Evolutionary conservation across 2,329 filamentous ascomycete genomes (phyloP), one percentile per base, ranked within the genome.

Genomic region (Ampelomyces quisqualis): DNA sequence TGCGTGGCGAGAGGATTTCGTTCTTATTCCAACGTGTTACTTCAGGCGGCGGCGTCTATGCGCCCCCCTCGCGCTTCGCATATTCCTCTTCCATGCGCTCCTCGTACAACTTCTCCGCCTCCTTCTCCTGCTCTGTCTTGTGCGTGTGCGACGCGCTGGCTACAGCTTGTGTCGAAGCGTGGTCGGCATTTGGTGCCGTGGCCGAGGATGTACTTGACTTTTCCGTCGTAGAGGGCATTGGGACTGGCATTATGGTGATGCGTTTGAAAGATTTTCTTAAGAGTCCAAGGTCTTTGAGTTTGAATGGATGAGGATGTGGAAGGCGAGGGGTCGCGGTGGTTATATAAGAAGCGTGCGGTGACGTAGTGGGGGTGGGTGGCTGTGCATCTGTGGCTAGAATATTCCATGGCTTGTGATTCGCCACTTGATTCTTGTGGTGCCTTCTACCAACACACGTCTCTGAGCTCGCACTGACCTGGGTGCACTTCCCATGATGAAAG

Each of bases 61-160:
- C 65, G 19, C 65, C 65, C 1, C 67, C 64, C 51, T 70, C 65
- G 3, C 65, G 36, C 55, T 70, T 70, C 5, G 65, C 65, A 47
- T 68, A 70, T 43, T 70, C 67, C 49, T 68, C 66, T 52, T 70
- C 65, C 20, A 70, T 69, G 7, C 62, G 47, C 52, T 68, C 65
- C 38, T 69, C 60, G 23, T 69, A 69, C 37, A 64, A 19, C 23
- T 52, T 49, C 38, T 68, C 67, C 2, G 64, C 62, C 34, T 64
- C 60, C 10, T 55, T 47, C 46, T 68, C 63, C 7, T 53, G 55
- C 38, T 64, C 58, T 0, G 57, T 61, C 40, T 64, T 65, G 36
- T 55, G 22, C 15, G 57, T 45, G 14, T 60, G 47, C 4, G 38
- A 50, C 5, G 57, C 52, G 8, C 56, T 61, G 4, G 57, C 54